Evolutionary conservation across 2,329 filamentous ascomycete genomes (phyloP).

Genomic region (Xylariaceae sp.): DNA sequence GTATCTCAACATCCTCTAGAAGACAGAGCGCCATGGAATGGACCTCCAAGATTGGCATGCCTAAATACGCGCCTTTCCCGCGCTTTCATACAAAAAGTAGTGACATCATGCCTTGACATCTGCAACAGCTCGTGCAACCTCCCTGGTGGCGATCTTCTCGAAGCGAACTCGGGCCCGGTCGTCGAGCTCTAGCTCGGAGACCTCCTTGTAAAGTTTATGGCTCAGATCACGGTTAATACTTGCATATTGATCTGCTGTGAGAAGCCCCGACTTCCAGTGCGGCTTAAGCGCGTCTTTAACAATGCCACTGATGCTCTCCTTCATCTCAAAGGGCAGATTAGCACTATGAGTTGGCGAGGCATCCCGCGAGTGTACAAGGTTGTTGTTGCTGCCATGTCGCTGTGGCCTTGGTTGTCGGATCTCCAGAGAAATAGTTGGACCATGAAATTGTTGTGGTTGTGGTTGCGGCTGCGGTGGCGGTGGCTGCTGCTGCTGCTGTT

Average conservation of each 20-base stretch:
- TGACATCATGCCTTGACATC: conserved; percentile 37
- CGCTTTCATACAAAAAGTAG: conserved; percentile 16
- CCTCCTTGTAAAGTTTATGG: conserved; percentile 74
- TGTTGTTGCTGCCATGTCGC: conserved; percentile 38
- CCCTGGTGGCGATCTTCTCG: conserved; percentile 69
- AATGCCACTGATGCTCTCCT: conserved; percentile 82
- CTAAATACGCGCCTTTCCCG: conserved; percentile 15
- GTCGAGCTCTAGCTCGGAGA: conserved; percentile 53
- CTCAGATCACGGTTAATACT: conserved; percentile 88
- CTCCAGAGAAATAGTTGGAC: conserved; percentile 37
- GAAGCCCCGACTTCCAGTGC: conserved; percentile 69
- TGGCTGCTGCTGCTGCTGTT: not conserved
- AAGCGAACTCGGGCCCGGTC: conserved; percentile 62
- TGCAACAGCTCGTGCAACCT: conserved; percentile 71
- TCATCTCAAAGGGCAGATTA: conserved; percentile 69
- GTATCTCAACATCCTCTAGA: conserved; percentile 16
- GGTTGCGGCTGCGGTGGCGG: conserved; percentile 2
- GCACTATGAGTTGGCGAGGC: conserved; percentile 58
- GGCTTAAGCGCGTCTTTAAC: conserved; percentile 79
- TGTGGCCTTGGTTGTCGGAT: conserved; percentile 49
- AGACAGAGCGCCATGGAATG: conserved; percentile 6
- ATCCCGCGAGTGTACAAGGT: conserved; percentile 49
- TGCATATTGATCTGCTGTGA: conserved; percentile 86
- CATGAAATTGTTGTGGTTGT: conserved; percentile 19
- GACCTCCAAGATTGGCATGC: conserved; percentile 9